These are phyloP conservation scores for Chlamydomonas sphaeroides DNA, from an alignment of 139 green algal species.

Conservation along the genomic window DNA sequence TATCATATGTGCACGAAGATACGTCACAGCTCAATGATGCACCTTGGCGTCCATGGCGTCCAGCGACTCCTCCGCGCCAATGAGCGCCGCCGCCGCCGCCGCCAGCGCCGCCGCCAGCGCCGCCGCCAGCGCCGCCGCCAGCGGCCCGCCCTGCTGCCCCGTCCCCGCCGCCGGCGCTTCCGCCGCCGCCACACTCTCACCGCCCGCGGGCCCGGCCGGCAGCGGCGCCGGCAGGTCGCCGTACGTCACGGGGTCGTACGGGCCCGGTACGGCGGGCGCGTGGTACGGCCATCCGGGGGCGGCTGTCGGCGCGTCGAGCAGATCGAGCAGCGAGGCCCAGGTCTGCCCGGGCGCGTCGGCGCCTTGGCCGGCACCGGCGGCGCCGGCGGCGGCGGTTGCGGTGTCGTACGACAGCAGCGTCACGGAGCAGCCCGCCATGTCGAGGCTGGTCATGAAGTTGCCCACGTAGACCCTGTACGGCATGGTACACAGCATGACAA, in stretches of 20 bases:
- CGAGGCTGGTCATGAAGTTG: slow-evolving; percentile 81
- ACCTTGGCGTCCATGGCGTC: slow-evolving; percentile 71
- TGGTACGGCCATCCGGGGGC: slow-evolving; percentile 45
- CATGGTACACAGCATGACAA: too few relatives aligned
- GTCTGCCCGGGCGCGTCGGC: not conserved
- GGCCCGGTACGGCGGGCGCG: not conserved
- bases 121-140: not conserved
- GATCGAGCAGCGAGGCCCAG: slow-evolving; percentile 48
- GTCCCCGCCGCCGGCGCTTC: not conserved
- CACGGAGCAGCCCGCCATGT: slow-evolving; percentile 78
- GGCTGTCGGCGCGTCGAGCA: slow-evolving; percentile 68
- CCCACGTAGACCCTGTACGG: slow-evolving; percentile 72
- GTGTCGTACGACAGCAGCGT: slow-evolving; percentile 49
- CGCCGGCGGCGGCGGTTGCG: too few relatives aligned
- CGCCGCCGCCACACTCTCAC: not conserved
- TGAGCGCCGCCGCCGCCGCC: slow-evolving; percentile 50
- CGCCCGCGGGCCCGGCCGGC: not conserved
- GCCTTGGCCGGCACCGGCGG: not conserved
- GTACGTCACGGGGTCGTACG: slow-evolving; percentile 7
- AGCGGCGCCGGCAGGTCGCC: slow-evolving; percentile 1
- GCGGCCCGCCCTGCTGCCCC: too few relatives aligned
- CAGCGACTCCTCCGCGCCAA: slow-evolving; percentile 54
- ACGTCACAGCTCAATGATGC: too few relatives aligned
- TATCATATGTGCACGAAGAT: too few relatives aligned
- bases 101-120: slow-evolving; percentile 43